Conservation (phyloP, 352 stramenopile genomes). For the Bremia lactucae region DNA sequence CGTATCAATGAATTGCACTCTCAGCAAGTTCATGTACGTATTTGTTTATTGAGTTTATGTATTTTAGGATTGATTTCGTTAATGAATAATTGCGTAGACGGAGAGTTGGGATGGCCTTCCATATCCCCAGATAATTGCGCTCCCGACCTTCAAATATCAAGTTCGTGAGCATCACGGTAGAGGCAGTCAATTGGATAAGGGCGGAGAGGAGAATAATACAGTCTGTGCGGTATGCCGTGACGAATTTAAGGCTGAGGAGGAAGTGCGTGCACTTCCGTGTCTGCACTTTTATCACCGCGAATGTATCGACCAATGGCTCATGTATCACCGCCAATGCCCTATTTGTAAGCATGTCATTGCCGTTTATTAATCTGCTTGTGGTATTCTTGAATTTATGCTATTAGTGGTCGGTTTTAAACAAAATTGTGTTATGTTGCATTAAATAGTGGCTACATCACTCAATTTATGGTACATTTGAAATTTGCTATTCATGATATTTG, state of each 20-base stretch:
- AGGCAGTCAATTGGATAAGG: slow-evolving; percentile 14
- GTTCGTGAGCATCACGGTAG: slow-evolving; percentile 25
- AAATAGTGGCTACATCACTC: too few species aligned
- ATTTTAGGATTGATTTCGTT: slow-evolving; percentile 1
- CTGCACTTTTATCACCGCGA: slow-evolving; percentile 85
- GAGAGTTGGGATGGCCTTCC: slow-evolving; percentile 66
- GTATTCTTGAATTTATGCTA: too few species aligned
- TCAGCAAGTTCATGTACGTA: slow-evolving; percentile 54
- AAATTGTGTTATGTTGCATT: too few species aligned
- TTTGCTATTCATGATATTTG: background rate
- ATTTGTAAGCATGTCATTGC: slow-evolving; percentile 82
- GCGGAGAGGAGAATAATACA: slow-evolving; percentile 49
- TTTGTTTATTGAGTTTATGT: background rate
- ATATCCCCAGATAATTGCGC: slow-evolving; percentile 71
- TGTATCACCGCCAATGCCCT: slow-evolving; percentile 73
- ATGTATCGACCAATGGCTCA: slow-evolving; percentile 86
- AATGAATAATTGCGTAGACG: slow-evolving; percentile 16
- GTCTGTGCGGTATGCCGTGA: slow-evolving; percentile 79
- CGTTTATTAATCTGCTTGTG: too few species aligned
- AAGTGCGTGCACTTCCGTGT: slow-evolving; percentile 72
- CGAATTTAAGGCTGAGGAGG: slow-evolving; percentile 65
- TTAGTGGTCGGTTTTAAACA: too few species aligned
- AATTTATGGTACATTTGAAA: background rate
- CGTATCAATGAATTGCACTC: slow-evolving; percentile 80
- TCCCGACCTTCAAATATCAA: slow-evolving; percentile 73